Evolutionary conservation across 768 basidiomycete species (phyloP).

Genomic region (Lentinus brumalis): DNA sequence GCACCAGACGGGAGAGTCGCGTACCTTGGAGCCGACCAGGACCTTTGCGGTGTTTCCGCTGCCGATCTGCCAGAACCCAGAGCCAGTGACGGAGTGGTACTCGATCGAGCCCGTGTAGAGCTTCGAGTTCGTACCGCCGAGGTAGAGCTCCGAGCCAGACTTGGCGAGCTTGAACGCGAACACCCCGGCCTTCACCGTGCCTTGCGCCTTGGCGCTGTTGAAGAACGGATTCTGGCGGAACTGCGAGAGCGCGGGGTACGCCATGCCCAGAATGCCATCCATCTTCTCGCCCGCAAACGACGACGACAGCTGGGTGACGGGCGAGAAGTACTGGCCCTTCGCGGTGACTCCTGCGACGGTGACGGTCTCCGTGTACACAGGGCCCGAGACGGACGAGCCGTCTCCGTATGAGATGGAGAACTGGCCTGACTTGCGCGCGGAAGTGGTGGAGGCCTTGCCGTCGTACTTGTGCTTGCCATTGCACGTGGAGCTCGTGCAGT

Average conservation of each 20-base stretch:
- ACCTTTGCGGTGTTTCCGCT: slow-evolving; percentile 1
- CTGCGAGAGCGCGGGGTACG: slow-evolving; percentile 22
- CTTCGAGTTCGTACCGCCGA: slow-evolving; percentile 53
- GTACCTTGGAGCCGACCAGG: too few species aligned
- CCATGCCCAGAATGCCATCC: slow-evolving; percentile 24
- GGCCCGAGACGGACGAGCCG: slow-evolving; percentile 38
- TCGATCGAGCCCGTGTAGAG: slow-evolving; percentile 48
- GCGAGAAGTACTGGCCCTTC: slow-evolving; percentile 24
- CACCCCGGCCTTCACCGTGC: slow-evolving; percentile 34
- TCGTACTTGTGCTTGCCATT: slow-evolving; percentile 20
- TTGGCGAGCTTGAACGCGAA: slow-evolving; percentile 52
- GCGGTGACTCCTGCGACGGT: slow-evolving; percentile 21
- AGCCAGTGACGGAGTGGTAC: slow-evolving; percentile 21
- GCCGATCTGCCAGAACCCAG: slow-evolving; percentile 32
- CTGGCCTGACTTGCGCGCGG: slow-evolving; percentile 24
- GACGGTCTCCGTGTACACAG: slow-evolving; percentile 36
- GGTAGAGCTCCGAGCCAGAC: slow-evolving; percentile 49
- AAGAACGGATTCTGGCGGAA: slow-evolving; percentile 29
- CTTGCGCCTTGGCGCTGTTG: slow-evolving; percentile 45
- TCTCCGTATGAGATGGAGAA: slow-evolving; percentile 43
- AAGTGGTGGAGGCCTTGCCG: slow-evolving; percentile 26
- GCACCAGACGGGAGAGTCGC: too few species aligned
- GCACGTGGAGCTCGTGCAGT: slow-evolving; percentile 25
- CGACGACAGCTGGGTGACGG: slow-evolving; percentile 22
- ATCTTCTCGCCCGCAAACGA: slow-evolving; percentile 14